Percentiles rank a stretch among this genome's conserved stretches.
Evolutionary conservation across 768 basidiomycete genomes (phyloP).

Genomic region (Tubosaeta brunneosetosa): DNA sequence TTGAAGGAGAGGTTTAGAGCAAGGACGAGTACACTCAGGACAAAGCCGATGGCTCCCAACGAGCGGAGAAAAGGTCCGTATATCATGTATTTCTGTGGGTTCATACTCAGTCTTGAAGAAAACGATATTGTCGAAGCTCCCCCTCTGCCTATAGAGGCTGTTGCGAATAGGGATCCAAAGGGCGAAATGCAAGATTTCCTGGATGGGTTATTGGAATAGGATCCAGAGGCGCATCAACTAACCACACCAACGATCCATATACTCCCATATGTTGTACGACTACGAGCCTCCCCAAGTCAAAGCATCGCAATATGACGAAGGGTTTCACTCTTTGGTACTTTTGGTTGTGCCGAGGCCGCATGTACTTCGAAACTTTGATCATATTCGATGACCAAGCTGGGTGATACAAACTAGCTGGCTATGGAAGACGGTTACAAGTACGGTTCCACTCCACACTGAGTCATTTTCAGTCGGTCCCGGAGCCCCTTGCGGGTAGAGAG

Average conservation of each 20-base stretch:
- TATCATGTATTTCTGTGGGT: background rate
- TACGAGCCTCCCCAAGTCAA: background rate
- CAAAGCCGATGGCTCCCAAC: constrained; percentile 32
- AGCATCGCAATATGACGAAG: too few relatives aligned
- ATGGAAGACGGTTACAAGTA: too few relatives aligned
- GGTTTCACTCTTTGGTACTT: too few relatives aligned
- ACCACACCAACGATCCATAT: background rate
- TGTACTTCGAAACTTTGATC: too few relatives aligned
- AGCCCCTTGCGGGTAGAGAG: background rate
- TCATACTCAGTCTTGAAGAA: constrained; percentile 22
- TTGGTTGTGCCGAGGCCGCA: too few relatives aligned
- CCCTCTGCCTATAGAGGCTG: constrained; percentile 41
- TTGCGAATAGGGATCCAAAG: constrained; percentile 39
- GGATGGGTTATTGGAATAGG: constrained; percentile 55
- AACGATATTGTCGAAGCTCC: constrained; percentile 44
- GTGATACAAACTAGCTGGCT: too few relatives aligned
- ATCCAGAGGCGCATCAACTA: background rate
- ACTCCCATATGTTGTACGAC: background rate
- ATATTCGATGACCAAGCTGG: too few relatives aligned
- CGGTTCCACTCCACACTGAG: too few relatives aligned
- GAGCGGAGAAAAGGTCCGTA: constrained; percentile 37
- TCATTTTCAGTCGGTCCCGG: too few relatives aligned
- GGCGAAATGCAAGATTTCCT: constrained; percentile 67
- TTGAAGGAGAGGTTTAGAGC: constrained; percentile 55
- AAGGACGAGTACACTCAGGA: constrained; percentile 45